Evolutionary conservation across 371 early-diverging fungal species (phyloP), one percentile per base, ranked within the genome.

Genomic region (Funneliformis caledonium): DNA sequence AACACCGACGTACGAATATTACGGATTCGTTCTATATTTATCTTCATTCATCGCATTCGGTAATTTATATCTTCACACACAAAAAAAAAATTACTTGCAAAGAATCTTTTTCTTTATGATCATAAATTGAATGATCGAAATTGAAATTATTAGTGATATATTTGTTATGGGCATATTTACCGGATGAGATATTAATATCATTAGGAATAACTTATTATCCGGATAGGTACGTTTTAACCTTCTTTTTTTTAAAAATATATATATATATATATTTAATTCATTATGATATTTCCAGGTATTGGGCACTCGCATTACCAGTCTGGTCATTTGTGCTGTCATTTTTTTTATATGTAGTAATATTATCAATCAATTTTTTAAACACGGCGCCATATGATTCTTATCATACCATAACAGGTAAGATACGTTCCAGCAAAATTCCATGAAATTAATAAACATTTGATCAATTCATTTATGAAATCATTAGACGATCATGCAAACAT

Each of bases 11-110:
- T 93, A 92, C 80, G 95, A 95, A 76, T 94, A 94, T 84, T 93
- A 94, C 83, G 96, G 96, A 14, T 96, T 96, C 84, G 95, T 92
- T 19, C 87, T 94, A 80, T 96, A 96, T 80, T 87, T 96, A n/a
- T 87, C 91, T 8, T 94, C 96, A 2, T 91, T 93, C 84, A 91
- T 94, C 10, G 88, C 88, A 9, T 91, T 93, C 81, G 92, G 91
- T 89, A 81, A 73, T 16, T 22, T 60, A 61, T 42, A 47, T 26
- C 26, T 50, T 48, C 43, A 75, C 26, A 26, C 26, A 26, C 26
- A 26, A 26, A 26, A 68, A 22, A 19, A 9, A 48, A 42, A 10
- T 4, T 16, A 50, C 12, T 10, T 56, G 11, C 14, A 52, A 31
- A 42, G 1, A 37, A 0, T 37, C 37, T 37, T 37, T 37, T 37